These are phyloP conservation scores for Lepiota brunneoincarnata DNA, from an alignment of 768 basidiomycete species.

Conservation along the genomic window DNA sequence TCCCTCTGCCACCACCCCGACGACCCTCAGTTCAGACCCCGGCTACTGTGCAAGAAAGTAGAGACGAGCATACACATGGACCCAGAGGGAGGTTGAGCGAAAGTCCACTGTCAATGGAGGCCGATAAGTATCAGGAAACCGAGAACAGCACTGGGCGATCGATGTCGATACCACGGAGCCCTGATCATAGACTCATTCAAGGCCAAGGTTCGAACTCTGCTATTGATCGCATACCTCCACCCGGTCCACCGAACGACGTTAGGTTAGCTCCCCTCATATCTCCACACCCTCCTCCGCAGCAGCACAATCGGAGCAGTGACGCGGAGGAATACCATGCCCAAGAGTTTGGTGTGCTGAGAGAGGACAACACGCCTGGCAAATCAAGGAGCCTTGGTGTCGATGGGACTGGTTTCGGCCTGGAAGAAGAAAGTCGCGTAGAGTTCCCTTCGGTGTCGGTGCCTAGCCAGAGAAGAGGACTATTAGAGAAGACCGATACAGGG, in stretches of 20 bases:
- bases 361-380: constrained; percentile 1
- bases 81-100: constrained; percentile 17
- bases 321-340: background rate
- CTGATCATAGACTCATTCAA: too few species aligned
- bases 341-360: background rate
- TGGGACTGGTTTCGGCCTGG: constrained; percentile 7
- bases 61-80: constrained; percentile 17
- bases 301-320: background rate
- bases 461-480: constrained; percentile 25
- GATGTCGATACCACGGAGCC: too few species aligned
- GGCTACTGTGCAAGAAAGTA: background rate
- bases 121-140: background rate
- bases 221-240: too few species aligned
- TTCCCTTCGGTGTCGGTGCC: constrained; percentile 24
- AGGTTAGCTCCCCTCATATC: too few species aligned
- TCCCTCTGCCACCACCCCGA: constrained; percentile 55
- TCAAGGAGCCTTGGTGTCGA: background rate
- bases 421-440: constrained; percentile 5
- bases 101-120: constrained; percentile 2
- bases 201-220: too few species aligned
- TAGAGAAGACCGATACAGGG: constrained; percentile 53
- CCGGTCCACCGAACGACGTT: too few species aligned
- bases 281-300: background rate
- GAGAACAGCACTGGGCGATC: background rate
- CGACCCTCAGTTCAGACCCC: constrained; percentile 13